Conservation (phyloP, 116 monocot species). For the Iris pallida region DNA sequence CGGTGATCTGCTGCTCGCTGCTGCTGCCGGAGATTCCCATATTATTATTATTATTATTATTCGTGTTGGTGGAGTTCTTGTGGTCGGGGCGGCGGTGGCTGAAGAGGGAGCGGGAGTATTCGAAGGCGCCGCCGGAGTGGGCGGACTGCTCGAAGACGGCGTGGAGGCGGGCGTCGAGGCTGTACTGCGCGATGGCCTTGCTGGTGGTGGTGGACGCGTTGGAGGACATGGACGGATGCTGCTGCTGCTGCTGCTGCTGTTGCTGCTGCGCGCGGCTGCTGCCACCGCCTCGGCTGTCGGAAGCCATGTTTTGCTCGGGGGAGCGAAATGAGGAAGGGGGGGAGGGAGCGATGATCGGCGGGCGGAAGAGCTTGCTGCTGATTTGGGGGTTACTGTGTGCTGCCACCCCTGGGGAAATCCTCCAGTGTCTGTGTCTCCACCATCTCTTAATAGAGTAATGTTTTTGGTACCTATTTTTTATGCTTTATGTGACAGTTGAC, state of each 20-base stretch:
- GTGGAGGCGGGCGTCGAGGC: conserved; percentile 82
- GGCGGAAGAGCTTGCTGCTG: too few relatives aligned
- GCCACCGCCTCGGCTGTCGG: conserved; percentile 6
- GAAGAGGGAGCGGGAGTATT: conserved; percentile 53
- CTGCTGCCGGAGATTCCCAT: conserved; percentile 3
- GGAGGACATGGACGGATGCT: background rate
- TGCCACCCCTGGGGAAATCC: too few relatives aligned
- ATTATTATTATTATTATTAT: too few relatives aligned
- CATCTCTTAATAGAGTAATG: too few relatives aligned
- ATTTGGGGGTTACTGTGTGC: too few relatives aligned
- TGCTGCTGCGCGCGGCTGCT: background rate
- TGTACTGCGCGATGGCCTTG: conserved; percentile 88
- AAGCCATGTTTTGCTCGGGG: conserved; percentile 9
- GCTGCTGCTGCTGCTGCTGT: background rate
- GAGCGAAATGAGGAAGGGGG: too few relatives aligned
- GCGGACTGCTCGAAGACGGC: conserved; percentile 87
- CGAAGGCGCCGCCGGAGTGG: conserved; percentile 51
- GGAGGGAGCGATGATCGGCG: too few relatives aligned
- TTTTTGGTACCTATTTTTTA: too few relatives aligned
- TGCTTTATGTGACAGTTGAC: too few relatives aligned
- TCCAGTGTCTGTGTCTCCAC: too few relatives aligned
- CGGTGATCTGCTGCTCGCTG: conserved; percentile 76
- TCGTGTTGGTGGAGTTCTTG: too few relatives aligned
- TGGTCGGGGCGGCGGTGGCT: conserved; percentile 5
- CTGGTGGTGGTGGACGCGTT: conserved; percentile 15